Conservation (phyloP, 768 basidiomycete genomes). For the Leccinum subgranulosum region DNA sequence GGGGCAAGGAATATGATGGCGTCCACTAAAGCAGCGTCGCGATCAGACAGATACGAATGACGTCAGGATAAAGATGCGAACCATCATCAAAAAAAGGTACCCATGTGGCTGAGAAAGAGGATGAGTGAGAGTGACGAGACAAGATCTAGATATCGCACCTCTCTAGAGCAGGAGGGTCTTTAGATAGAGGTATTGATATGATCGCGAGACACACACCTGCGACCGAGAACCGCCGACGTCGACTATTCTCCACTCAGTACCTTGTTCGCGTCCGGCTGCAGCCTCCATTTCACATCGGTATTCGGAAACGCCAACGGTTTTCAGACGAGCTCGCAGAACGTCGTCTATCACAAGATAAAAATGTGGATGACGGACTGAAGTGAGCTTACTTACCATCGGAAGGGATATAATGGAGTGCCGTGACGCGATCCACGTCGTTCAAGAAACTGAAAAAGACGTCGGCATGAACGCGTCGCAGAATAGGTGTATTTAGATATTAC, state of each 20-base stretch:
- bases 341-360: constrained; percentile 37
- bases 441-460: constrained; percentile 36
- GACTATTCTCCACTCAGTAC: constrained; percentile 54
- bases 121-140: constrained; percentile 8
- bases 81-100: constrained; percentile 56
- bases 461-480: neutral
- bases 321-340: constrained; percentile 49
- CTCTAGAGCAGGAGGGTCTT: constrained; percentile 24
- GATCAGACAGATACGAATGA: neutral
- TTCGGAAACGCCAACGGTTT: constrained; percentile 75
- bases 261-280: constrained; percentile 45
- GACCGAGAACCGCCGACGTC: constrained; percentile 53
- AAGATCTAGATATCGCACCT: constrained; percentile 25
- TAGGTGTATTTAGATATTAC: constrained; percentile 25
- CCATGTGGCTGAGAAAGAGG: constrained; percentile 40
- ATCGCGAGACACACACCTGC: constrained; percentile 36
- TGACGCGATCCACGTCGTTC: constrained; percentile 49
- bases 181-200: neutral
- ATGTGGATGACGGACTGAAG: neutral
- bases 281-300: constrained; percentile 82
- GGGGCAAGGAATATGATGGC: constrained; percentile 61
- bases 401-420: constrained; percentile 42
- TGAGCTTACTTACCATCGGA: constrained; percentile 38
- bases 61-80: constrained; percentile 13
- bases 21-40: constrained; percentile 23